Evolutionary conservation across 179 eudicot species (phyloP).

Genomic region (Spinacia oleracea): DNA sequence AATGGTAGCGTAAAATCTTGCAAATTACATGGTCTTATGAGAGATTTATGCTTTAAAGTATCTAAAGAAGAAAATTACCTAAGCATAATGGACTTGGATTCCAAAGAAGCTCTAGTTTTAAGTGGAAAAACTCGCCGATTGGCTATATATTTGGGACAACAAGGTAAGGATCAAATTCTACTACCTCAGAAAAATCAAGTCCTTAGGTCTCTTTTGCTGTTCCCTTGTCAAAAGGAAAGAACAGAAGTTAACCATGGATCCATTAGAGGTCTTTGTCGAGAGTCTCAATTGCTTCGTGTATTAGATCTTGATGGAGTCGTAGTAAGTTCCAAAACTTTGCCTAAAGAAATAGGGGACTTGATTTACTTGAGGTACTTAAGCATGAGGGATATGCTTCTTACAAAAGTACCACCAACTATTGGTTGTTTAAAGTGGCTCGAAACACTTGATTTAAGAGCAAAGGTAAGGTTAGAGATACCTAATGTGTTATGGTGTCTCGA

Average conservation of each 20-base stretch:
- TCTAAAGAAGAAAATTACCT: constrained; percentile 31
- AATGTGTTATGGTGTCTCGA: constrained; percentile 35
- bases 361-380: constrained; percentile 42
- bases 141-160: constrained; percentile 24
- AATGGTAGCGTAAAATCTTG: constrained; percentile 33
- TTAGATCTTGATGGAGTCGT: constrained; percentile 33
- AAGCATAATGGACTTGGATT: constrained; percentile 15
- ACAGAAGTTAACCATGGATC: constrained; percentile 26
- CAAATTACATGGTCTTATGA: constrained; percentile 36
- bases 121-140: constrained; percentile 29
- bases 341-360: constrained; percentile 34
- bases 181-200: constrained; percentile 11
- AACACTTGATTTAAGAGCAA: constrained; percentile 43
- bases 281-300: constrained; percentile 37
- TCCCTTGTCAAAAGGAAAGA: constrained; percentile 21
- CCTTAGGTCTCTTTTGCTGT: constrained; percentile 34
- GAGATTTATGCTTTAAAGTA: constrained; percentile 32
- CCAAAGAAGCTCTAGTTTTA: background rate
- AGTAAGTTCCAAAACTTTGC: constrained; percentile 29
- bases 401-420: constrained; percentile 36
- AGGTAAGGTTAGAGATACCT: constrained; percentile 31
- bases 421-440: constrained; percentile 30
- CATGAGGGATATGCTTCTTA: constrained; percentile 28
- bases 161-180: constrained; percentile 16
- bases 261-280: constrained; percentile 25